Evolutionary conservation across 129 eudicot genomes (phyloP), one percentile per base, ranked within the genome.

Genomic region (Pseudognaphalium luteoalbum): DNA sequence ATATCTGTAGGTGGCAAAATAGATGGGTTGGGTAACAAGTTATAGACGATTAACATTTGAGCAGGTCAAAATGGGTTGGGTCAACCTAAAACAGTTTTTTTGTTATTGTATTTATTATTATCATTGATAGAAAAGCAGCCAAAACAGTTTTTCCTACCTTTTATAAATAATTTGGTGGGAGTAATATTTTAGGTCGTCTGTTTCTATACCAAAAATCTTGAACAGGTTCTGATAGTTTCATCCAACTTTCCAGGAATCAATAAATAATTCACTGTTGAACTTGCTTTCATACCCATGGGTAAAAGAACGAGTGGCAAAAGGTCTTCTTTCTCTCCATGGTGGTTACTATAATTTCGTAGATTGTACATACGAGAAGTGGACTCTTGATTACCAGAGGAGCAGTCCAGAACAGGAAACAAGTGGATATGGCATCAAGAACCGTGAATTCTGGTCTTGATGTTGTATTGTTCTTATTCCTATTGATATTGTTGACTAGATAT

Each of bases 201-300:
- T 59, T 35, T 59, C 22, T 73, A 3, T 32, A 32, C 34, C 3
- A 32, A 74, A 61, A 33, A 74, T 60, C 19, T 61, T 61, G 70
- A 28, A 7, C 30, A 11, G 22, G 44, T 33, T 52, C 69, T 68
- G n/a, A 68, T 39, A 57, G 1, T 68, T 58, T 66, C 22, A 66
- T 59, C 28, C 22, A 74, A 81, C 52, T 44, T 70, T 83, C n/a
- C 86, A 94, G 99, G 99, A 91, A 81, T 95, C 99, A 34, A 67
- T 95, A 79, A 95, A 95, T 81, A 80, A 68, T 66, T 95, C 99
- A 32, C 73, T 95, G 71, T 16, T 83, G 90, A 87, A 87, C 87
- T 81, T 95, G 84, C 94, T 95, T 22, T 80, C 90, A 35, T 95
- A 95, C 82, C 99, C 99, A 57, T 95, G 99, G 99, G 85, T 95